Percentiles rank a stretch among this genome's conserved stretches.
Evolutionary conservation across 495 filamentous ascomycete genomes (phyloP).

Genomic region (Annulohypoxylon stygium): DNA sequence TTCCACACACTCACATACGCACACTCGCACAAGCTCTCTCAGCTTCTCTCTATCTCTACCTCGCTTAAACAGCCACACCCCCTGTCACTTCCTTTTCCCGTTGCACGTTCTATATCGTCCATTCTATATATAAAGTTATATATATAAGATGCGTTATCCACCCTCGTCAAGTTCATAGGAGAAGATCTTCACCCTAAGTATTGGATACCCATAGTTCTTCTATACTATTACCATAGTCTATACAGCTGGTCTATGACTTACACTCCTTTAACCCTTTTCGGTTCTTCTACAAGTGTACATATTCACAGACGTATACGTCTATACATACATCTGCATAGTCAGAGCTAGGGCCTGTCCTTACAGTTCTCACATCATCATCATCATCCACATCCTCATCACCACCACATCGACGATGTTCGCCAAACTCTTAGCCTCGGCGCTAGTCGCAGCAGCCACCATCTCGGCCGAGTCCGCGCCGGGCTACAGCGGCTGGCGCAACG

Average conservation of each 20-base stretch:
- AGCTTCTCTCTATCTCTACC: not conserved
- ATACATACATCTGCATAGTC: conserved; percentile 12
- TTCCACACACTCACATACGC: too few relatives aligned
- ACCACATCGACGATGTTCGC: conserved; percentile 54
- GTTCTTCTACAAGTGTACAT: conserved; percentile 48
- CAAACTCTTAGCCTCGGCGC: conserved; percentile 46
- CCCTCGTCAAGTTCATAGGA: conserved; percentile 22
- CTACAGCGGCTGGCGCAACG: conserved; percentile 50
- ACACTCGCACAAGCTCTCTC: not conserved
- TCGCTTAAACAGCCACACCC: not conserved
- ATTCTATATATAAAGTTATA: conserved; percentile 4
- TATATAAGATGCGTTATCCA: conserved; percentile 35
- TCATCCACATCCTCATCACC: conserved; percentile 30
- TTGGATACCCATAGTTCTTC: not conserved
- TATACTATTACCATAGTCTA: conserved; percentile 27
- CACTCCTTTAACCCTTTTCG: conserved; percentile 41
- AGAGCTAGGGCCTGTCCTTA: conserved; percentile 53
- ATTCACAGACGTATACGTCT: conserved; percentile 16
- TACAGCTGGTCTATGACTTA: conserved; percentile 45
- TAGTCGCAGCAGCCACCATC: conserved; percentile 28
- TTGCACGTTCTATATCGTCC: not conserved
- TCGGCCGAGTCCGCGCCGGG: conserved; percentile 52
- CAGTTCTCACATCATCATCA: conserved; percentile 70
- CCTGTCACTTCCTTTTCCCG: not conserved
- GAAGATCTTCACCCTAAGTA: conserved; percentile 43